Evolutionary conservation across 768 basidiomycete species (phyloP).

Genomic region (Pholiota microspora): DNA sequence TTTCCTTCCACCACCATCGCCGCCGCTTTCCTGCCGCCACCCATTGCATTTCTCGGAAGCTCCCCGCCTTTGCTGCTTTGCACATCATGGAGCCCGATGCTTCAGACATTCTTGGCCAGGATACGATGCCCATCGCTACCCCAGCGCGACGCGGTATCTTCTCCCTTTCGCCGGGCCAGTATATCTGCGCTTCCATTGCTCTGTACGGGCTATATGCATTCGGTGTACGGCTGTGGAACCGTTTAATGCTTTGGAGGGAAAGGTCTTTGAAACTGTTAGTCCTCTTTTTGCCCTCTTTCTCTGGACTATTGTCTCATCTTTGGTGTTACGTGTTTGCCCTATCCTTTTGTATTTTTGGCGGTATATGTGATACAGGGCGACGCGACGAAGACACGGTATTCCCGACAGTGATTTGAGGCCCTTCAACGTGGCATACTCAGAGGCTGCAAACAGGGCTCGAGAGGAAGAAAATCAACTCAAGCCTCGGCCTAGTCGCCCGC

Average conservation of each 20-base stretch:
- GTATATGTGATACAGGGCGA: slow-evolving; percentile 41
- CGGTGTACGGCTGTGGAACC: slow-evolving; percentile 39
- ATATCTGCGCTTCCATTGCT: slow-evolving; percentile 32
- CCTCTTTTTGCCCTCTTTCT: background rate
- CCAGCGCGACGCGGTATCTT: slow-evolving; percentile 26
- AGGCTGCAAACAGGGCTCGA: slow-evolving; percentile 51
- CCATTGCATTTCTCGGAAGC: slow-evolving; percentile 17
- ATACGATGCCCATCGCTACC: slow-evolving; percentile 37
- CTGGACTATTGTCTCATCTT: background rate
- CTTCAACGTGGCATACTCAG: slow-evolving; percentile 86
- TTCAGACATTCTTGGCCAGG: slow-evolving; percentile 70
- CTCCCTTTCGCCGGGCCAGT: slow-evolving; percentile 40
- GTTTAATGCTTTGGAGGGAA: slow-evolving; percentile 59
- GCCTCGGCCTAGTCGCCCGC: slow-evolving; percentile 32
- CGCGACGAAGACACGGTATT: slow-evolving; percentile 78
- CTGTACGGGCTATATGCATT: slow-evolving; percentile 37
- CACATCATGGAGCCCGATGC: slow-evolving; percentile 64
- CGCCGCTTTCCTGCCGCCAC: slow-evolving; percentile 29
- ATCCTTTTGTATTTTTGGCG: slow-evolving; percentile 1
- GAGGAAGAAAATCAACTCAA: slow-evolving; percentile 44
- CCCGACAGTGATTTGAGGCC: slow-evolving; percentile 81
- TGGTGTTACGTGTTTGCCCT: slow-evolving; percentile 18
- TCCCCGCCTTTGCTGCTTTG: slow-evolving; percentile 16
- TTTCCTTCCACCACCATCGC: slow-evolving; percentile 30
- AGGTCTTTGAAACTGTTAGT: slow-evolving; percentile 63